These are phyloP conservation scores for Quercus engelmannii DNA, from an alignment of 306 rosid species.

Conservation along the genomic window DNA sequence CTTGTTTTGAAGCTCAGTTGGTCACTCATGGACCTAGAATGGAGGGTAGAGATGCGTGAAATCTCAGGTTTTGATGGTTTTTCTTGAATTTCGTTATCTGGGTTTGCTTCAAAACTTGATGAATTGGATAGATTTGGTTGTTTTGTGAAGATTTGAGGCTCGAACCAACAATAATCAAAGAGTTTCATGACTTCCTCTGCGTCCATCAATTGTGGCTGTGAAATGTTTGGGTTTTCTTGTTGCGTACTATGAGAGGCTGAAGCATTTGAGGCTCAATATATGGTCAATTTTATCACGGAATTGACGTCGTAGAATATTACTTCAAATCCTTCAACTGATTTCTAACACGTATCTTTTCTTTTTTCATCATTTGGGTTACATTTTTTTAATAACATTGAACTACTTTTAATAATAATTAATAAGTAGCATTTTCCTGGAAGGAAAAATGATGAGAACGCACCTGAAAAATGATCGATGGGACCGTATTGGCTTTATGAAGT, in stretches of 20 bases:
- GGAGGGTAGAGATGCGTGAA: conserved; percentile 12
- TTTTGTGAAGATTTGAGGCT: conserved; percentile 33
- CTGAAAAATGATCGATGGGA: too few relatives aligned
- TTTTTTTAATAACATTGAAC: too few relatives aligned
- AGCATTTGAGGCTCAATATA: conserved; percentile 8
- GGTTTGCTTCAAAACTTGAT: conserved; percentile 22
- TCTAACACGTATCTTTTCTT: too few relatives aligned
- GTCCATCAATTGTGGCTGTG: not conserved
- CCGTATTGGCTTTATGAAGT: too few relatives aligned
- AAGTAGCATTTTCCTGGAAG: too few relatives aligned
- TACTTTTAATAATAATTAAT: too few relatives aligned
- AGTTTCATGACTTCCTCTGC: conserved; percentile 36
- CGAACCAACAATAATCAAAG: conserved; percentile 63
- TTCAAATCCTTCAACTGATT: too few relatives aligned
- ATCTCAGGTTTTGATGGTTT: too few relatives aligned
- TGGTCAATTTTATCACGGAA: not conserved
- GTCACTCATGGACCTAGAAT: conserved; percentile 67
- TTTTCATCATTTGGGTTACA: too few relatives aligned
- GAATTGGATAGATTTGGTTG: conserved; percentile 16
- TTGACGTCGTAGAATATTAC: too few relatives aligned
- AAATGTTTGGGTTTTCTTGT: not conserved
- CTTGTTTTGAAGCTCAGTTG: conserved; percentile 47
- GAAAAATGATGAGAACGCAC: too few relatives aligned
- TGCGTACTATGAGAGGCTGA: not conserved
- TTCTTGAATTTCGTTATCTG: not conserved